A percentile compares a stretch with the other conserved stretches of the same genome.
phyloP scores from a whole-genome alignment of 2,329 filamentous ascomycete genomes.

The Dothideomycetidae sp. region DNA sequence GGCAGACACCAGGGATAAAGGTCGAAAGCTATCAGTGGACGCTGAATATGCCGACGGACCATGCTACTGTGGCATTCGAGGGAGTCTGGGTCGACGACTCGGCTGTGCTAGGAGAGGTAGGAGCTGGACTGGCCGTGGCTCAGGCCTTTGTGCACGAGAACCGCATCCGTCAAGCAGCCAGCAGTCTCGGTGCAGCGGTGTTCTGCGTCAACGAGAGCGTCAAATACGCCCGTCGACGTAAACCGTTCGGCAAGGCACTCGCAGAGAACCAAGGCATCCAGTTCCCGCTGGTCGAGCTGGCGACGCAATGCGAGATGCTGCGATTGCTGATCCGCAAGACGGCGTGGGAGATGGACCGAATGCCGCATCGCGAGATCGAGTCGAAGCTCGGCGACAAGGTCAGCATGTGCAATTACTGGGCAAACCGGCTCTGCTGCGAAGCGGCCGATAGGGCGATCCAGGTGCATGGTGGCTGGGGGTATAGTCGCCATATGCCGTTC shows the following conservation, averaged over 20 bases:
- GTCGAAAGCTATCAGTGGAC: slow-evolving; percentile 49
- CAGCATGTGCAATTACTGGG: slow-evolving; percentile 53
- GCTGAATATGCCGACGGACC: slow-evolving; percentile 53
- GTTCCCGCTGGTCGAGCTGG: slow-evolving; percentile 48
- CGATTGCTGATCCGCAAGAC: slow-evolving; percentile 47
- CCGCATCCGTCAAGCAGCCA: slow-evolving; percentile 49
- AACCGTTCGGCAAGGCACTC: slow-evolving; percentile 43
- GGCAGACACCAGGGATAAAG: slow-evolving; percentile 36
- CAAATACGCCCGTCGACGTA: slow-evolving; percentile 39
- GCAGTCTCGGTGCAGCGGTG: slow-evolving; percentile 43
- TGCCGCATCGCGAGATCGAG: slow-evolving; percentile 42
- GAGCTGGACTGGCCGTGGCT: slow-evolving; percentile 44
- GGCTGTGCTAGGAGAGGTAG: slow-evolving; percentile 38
- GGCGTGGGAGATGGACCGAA: slow-evolving; percentile 45
- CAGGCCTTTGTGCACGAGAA: slow-evolving; percentile 55
- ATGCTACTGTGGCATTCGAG: slow-evolving; percentile 45
- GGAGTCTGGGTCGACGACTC: slow-evolving; percentile 42
- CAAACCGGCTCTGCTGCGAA: slow-evolving; percentile 45
- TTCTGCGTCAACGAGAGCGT: slow-evolving; percentile 47
- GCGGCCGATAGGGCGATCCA: slow-evolving; percentile 50
- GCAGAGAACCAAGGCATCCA: slow-evolving; percentile 48
- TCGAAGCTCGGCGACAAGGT: slow-evolving; percentile 46
- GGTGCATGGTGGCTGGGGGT: slow-evolving; percentile 46
- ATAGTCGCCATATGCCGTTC: slow-evolving; percentile 44
- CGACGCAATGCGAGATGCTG: slow-evolving; percentile 49